A percentile compares a stretch with the other conserved stretches of the same genome.
phyloP scores from a whole-genome alignment of 2,329 filamentous ascomycete species.

The Curvularia sp. region DNA sequence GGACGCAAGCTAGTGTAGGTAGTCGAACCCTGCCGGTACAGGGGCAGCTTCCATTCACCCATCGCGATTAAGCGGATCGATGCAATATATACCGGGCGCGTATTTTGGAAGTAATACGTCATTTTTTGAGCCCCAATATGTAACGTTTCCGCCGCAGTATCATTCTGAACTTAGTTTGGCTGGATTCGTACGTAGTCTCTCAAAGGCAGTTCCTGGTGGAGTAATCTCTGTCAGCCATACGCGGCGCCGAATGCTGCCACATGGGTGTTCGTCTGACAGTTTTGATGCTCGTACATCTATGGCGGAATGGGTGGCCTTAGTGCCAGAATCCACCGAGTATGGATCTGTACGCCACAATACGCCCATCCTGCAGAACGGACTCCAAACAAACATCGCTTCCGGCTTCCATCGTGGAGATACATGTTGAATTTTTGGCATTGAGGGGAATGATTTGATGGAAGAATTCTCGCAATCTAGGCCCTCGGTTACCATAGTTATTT shows the following conservation, averaged over 20 bases:
- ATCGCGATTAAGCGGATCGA: neutral
- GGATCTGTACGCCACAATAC: neutral
- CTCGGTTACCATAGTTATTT: slow-evolving; percentile 1
- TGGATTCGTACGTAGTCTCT: neutral
- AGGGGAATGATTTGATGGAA: neutral
- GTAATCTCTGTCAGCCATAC: neutral
- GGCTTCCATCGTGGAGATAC: neutral
- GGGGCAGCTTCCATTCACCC: neutral
- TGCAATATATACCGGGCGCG: neutral
- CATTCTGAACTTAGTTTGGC: neutral
- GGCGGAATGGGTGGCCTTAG: neutral
- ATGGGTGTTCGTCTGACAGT: neutral
- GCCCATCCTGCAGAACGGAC: neutral
- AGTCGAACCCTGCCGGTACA: neutral
- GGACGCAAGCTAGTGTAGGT: neutral
- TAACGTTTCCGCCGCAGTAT: neutral
- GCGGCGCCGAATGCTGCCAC: neutral
- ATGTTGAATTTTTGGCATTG: neutral
- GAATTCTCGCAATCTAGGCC: slow-evolving; percentile 5
- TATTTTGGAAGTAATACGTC: neutral
- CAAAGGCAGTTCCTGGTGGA: neutral
- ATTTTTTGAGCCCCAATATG: neutral
- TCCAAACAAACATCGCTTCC: neutral
- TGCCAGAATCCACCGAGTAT: neutral
- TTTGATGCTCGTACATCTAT: neutral